phyloP scores from a whole-genome alignment of 2,329 filamentous ascomycete species.

The Calonectria pseudoreteaudii region DNA sequence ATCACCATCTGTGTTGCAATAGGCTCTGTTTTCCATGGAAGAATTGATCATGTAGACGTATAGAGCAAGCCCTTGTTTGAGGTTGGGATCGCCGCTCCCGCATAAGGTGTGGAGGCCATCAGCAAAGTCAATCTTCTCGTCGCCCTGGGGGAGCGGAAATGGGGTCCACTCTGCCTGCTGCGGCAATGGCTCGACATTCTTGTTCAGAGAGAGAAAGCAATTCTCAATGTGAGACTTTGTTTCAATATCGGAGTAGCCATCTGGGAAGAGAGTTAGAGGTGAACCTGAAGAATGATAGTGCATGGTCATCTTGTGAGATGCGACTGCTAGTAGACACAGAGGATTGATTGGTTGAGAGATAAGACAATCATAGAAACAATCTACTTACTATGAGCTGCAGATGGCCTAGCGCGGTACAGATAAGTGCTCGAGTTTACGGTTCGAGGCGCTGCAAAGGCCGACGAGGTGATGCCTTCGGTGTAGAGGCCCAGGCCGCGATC shows the following conservation, averaged over 20 bases:
- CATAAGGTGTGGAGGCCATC: not conserved
- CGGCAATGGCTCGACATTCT: not conserved
- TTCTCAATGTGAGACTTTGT: conserved; percentile 3
- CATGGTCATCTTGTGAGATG: not conserved
- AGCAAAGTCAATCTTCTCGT: not conserved
- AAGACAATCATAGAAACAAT: not conserved
- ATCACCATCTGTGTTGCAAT: not conserved
- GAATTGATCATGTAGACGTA: conserved; percentile 3
- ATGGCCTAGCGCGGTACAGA: not conserved
- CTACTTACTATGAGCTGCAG: not conserved
- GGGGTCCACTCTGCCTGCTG: not conserved
- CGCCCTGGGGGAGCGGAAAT: not conserved
- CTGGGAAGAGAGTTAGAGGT: not conserved
- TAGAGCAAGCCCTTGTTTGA: not conserved
- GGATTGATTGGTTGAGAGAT: too few relatives aligned
- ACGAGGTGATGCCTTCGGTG: not conserved
- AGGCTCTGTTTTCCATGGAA: not conserved
- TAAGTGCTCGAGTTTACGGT: not conserved
- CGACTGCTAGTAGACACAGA: too few relatives aligned
- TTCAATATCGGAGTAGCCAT: not conserved
- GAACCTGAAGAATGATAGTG: not conserved
- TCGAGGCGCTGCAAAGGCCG: not conserved
- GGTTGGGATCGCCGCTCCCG: not conserved
- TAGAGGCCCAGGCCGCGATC: not conserved
- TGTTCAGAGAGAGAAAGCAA: not conserved